A percentile compares a stretch with the other conserved stretches of the same genome.
Conservation (phyloP, 2,329 filamentous ascomycete genomes). For the Moelleriella libera region DNA sequence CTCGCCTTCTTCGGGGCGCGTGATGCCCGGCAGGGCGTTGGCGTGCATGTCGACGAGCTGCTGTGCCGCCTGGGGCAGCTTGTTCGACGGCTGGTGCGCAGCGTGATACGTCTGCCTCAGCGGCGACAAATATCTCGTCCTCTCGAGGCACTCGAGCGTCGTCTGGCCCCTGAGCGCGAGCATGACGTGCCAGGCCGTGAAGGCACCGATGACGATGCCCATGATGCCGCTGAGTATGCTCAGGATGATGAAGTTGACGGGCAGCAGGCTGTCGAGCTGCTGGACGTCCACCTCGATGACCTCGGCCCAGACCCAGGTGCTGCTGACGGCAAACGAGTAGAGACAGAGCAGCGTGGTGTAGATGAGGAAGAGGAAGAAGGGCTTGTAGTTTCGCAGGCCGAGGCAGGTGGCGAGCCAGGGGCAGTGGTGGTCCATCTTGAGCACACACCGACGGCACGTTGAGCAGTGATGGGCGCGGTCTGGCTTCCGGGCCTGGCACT, state of each 20-base stretch:
- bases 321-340: constrained; percentile 63
- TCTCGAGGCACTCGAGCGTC: constrained; percentile 92
- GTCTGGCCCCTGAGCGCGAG: constrained; percentile 70
- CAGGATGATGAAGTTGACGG: constrained; percentile 82
- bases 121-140: constrained; percentile 82
- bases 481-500: constrained; percentile 87
- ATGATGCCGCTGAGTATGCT: constrained; percentile 84
- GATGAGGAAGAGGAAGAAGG: constrained; percentile 81
- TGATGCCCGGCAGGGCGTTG: constrained; percentile 67
- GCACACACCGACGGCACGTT: constrained; percentile 80
- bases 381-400: constrained; percentile 87
- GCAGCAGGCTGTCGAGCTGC: constrained; percentile 64
- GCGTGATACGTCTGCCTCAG: constrained; percentile 56
- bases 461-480: constrained; percentile 96
- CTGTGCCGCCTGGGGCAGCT: constrained; percentile 42
- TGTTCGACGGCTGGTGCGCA: constrained; percentile 37
- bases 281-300: constrained; percentile 55
- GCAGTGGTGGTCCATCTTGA: constrained; percentile 99
- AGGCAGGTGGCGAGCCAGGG: constrained; percentile 96
- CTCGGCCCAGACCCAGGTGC: constrained; percentile 74
- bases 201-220: constrained; percentile 73
- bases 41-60: constrained; percentile 71
- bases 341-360: constrained; percentile 83
- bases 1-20: constrained; percentile 71
- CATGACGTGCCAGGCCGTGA: constrained; percentile 84